Evolutionary conservation across 345 rosid genomes (phyloP), one percentile per base, ranked within the genome.

Genomic region (Eucalyptus polybractea): DNA sequence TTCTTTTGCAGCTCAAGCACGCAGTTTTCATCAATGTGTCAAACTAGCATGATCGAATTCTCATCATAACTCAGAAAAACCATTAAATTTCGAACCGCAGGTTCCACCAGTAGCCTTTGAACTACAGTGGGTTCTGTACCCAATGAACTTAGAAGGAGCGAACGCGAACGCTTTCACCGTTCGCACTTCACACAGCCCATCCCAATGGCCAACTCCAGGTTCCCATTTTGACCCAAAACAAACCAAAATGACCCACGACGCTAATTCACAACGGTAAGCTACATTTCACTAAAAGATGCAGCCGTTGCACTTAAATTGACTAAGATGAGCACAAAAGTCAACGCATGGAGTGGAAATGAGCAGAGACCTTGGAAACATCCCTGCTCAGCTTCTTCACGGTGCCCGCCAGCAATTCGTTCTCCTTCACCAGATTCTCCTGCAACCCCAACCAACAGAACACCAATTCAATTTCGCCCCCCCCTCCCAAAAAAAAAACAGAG

Each of bases 381-480:
- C 98, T 96, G 86, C 94, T 98, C 22, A 97, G 98, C 94, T 94
- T 97, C 96, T 91, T 94, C 50, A 95, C 98, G 88, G 95, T 93
- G 91, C 87, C 93, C 60, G 94, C 88, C 87, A 97, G 92, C 33
- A 95, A 93, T 53, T 93, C 92, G 62, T 97, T 97, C 89, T 96
- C 98, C 89, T 88, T 94, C 89, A 94, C 87, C 93, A 97, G 91
- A 76, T 87, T 94, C 96, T 97, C 99, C 99, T 97, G 90, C 87
- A 88, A 88, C 51, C 81, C 8, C 33, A 81, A 15, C 7, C 24
- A 50, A 19, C 22, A 29, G 47, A 33, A 31, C 49, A 6, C 40
- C 17, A 21, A 87, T 50, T 54, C 69, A 88, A 76, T 9, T 6
- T 19, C 8, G 47, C 44, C 81, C 13, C n/a, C n/a, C n/a, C n/a